phyloP scores from a whole-genome alignment of 495 filamentous ascomycete genomes.

The Geoglossum glabrum region DNA sequence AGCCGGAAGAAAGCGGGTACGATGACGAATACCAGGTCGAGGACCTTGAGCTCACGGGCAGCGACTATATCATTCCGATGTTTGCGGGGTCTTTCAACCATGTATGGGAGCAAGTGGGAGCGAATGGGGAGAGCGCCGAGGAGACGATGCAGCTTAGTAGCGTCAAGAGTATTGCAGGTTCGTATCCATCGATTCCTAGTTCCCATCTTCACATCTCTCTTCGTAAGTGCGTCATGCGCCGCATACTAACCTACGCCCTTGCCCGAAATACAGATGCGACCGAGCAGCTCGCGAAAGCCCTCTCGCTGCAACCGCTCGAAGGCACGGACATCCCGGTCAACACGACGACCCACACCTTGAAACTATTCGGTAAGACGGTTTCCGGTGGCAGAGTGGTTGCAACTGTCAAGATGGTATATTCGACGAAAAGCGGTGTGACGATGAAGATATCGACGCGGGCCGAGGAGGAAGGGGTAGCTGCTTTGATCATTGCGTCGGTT shows the following conservation, averaged over 20 bases:
- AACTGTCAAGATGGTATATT: slow-evolving; percentile 82
- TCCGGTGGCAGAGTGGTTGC: slow-evolving; percentile 76
- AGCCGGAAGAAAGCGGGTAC: slow-evolving; percentile 82
- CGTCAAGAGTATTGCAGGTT: slow-evolving; percentile 85
- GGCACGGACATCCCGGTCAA: slow-evolving; percentile 78
- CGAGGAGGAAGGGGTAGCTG: slow-evolving; percentile 83
- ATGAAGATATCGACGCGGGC: slow-evolving; percentile 79
- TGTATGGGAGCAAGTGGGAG: slow-evolving; percentile 88
- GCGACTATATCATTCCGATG: slow-evolving; percentile 81
- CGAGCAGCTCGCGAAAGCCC: slow-evolving; percentile 65
- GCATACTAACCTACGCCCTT: not conserved
- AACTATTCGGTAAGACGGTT: slow-evolving; percentile 90
- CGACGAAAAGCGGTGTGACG: slow-evolving; percentile 76
- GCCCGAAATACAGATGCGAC: slow-evolving; percentile 59
- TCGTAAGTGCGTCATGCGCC: not conserved
- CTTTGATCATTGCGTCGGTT: slow-evolving; percentile 65
- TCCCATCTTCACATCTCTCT: not conserved
- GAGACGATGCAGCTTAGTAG: slow-evolving; percentile 82
- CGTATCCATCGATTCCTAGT: slow-evolving; percentile 14
- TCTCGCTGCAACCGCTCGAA: slow-evolving; percentile 85
- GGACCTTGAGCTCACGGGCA: slow-evolving; percentile 76
- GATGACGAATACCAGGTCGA: slow-evolving; percentile 96
- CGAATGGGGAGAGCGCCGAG: slow-evolving; percentile 68
- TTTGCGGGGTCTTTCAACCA: slow-evolving; percentile 91
- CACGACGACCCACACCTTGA: slow-evolving; percentile 79